Percentiles rank a stretch among this genome's conserved stretches.
Conservation (phyloP, 306 rosid genomes). For the Vachellia collinsii region DNA sequence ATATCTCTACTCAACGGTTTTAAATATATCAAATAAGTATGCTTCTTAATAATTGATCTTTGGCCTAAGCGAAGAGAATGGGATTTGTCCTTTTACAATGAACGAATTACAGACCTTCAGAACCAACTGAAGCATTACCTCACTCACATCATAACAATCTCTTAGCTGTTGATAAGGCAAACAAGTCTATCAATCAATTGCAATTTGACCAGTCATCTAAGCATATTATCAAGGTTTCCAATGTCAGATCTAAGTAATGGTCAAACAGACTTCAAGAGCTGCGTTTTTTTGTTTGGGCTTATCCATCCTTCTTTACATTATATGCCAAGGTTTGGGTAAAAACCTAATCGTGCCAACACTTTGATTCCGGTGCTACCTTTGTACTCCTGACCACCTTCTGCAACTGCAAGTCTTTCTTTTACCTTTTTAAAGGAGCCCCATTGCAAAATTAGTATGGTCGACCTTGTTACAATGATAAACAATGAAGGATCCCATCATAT, state of each 20-base stretch:
- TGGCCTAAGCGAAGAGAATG: not conserved
- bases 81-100: not conserved
- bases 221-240: not conserved
- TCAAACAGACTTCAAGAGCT: not conserved
- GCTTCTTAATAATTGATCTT: not conserved
- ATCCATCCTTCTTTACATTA: not conserved
- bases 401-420: not conserved
- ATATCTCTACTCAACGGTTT: not conserved
- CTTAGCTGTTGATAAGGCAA: not conserved
- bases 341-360: not conserved
- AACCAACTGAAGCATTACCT: not conserved
- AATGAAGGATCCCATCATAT: slow-evolving; percentile 24
- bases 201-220: not conserved
- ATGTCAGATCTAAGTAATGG: not conserved
- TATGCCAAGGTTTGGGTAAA: not conserved
- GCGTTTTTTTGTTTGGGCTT: not conserved
- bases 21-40: not conserved
- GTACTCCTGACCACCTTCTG: not conserved
- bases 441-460: too few relatives aligned
- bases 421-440: not conserved
- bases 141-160: not conserved
- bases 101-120: not conserved
- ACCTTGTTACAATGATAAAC: not conserved
- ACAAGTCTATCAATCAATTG: not conserved
- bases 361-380: not conserved